A percentile compares a stretch with the other conserved stretches of the same genome.
Evolutionary conservation across 2,329 filamentous ascomycete genomes (phyloP).

Genomic region (Aspergillus ruber): DNA sequence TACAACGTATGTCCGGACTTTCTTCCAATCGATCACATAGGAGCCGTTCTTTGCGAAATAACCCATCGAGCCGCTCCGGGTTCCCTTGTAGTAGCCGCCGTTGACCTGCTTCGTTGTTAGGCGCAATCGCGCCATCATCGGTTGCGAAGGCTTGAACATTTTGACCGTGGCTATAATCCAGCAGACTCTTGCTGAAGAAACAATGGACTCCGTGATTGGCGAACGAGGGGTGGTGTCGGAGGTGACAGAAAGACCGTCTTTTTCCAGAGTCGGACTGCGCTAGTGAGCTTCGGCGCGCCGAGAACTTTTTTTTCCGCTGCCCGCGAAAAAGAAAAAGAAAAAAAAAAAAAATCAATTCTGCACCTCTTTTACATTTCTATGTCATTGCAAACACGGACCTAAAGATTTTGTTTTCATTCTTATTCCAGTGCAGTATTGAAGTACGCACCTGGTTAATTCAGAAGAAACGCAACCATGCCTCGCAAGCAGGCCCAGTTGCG

Average conservation of each 20-base stretch:
- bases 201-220: background rate
- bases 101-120: conserved; percentile 91
- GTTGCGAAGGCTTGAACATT: conserved; percentile 40
- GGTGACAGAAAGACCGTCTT: conserved; percentile 13
- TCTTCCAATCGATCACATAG: conserved; percentile 76
- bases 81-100: conserved; percentile 97
- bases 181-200: background rate
- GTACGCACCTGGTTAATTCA: conserved; percentile 1
- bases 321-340: conserved; percentile 25
- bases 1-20: conserved; percentile 85
- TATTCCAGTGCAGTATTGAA: background rate
- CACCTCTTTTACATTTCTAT: conserved; percentile 5
- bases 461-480: conserved; percentile 27
- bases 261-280: conserved; percentile 21
- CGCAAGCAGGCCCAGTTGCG: conserved; percentile 35
- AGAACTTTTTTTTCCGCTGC: conserved; percentile 28
- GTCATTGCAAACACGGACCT: conserved; percentile 4
- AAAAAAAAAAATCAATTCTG: conserved; percentile 24
- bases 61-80: conserved; percentile 80
- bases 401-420: conserved; percentile 5
- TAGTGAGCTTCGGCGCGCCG: conserved; percentile 24
- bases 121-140: conserved; percentile 64
- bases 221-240: background rate
- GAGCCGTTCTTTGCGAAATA: conserved; percentile 56
- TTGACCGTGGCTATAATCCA: conserved; percentile 6